Conservation (phyloP, 495 filamentous ascomycete species). For the Melanomma pulvis-pyrius region DNA sequence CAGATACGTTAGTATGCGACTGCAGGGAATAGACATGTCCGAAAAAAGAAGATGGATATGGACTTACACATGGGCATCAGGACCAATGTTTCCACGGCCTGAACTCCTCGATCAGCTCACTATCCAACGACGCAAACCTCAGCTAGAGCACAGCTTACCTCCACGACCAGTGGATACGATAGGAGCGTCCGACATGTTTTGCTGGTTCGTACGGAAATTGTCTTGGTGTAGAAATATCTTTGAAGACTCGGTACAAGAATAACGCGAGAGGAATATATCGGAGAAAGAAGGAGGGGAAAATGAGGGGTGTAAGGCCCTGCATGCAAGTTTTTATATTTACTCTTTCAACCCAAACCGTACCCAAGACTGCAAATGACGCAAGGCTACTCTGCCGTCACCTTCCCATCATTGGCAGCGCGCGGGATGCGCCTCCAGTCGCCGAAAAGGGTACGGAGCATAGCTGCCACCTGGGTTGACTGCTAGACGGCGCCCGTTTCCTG, state of each 20-base stretch:
- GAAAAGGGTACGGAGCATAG: neutral
- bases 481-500: neutral
- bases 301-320: neutral
- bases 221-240: slow-evolving; percentile 3
- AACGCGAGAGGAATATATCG: neutral
- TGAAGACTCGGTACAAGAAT: neutral
- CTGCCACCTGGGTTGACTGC: neutral
- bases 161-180: slow-evolving; percentile 47
- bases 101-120: neutral
- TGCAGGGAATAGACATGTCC: neutral
- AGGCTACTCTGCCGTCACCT: too few relatives aligned
- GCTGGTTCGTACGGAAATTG: neutral
- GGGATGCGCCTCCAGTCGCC: slow-evolving; percentile 20
- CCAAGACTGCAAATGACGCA: neutral
- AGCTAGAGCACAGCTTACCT: slow-evolving; percentile 33
- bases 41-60: neutral
- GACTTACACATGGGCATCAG: slow-evolving; percentile 39
- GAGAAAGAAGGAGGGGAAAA: neutral
- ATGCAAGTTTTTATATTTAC: slow-evolving; percentile 25
- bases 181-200: slow-evolving; percentile 24
- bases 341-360: slow-evolving; percentile 20
- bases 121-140: neutral
- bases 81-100: slow-evolving; percentile 50
- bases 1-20: neutral
- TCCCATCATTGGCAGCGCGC: slow-evolving; percentile 13